Conservation (phyloP, 345 rosid species). For the Passiflora organensis region DNA sequence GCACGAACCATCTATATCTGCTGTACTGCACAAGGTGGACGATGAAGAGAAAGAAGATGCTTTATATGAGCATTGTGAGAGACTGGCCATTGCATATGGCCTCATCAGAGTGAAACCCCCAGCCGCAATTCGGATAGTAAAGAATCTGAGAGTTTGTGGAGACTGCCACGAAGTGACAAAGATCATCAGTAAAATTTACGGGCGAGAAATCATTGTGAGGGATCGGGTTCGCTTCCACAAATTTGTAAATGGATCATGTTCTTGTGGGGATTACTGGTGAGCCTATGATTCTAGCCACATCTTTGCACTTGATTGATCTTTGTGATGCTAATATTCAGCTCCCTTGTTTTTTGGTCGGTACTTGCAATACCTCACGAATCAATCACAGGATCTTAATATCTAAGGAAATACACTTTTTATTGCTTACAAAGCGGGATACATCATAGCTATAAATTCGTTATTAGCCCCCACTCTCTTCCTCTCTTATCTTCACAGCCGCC, state of each 20-base stretch:
- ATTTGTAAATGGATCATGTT: slow-evolving; percentile 17
- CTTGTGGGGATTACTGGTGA: slow-evolving; percentile 18
- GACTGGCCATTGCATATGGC: slow-evolving; percentile 21
- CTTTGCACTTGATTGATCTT: background rate
- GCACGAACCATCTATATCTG: slow-evolving; percentile 13
- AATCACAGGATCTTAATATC: no score
- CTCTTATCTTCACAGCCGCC: no score
- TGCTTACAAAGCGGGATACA: no score
- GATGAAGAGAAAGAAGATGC: slow-evolving; percentile 13
- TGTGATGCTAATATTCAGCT: background rate
- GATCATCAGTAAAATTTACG: slow-evolving; percentile 16
- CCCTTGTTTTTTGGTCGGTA: no score
- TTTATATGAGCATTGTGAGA: slow-evolving; percentile 15
- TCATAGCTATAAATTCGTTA: no score
- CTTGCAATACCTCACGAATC: no score
- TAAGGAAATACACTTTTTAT: no score
- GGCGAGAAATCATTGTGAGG: slow-evolving; percentile 11
- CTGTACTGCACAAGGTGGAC: slow-evolving; percentile 9
- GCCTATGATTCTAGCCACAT: background rate
- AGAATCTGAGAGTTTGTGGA: slow-evolving; percentile 16
- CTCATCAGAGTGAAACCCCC: slow-evolving; percentile 11
- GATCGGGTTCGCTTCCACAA: slow-evolving; percentile 20
- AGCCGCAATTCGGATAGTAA: slow-evolving; percentile 9
- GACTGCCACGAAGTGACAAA: slow-evolving; percentile 18
- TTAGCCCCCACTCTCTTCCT: no score